Evolutionary conservation across 2,329 filamentous ascomycete species (phyloP), one percentile per base, ranked within the genome.

Genomic region (Epichloe typhina): DNA sequence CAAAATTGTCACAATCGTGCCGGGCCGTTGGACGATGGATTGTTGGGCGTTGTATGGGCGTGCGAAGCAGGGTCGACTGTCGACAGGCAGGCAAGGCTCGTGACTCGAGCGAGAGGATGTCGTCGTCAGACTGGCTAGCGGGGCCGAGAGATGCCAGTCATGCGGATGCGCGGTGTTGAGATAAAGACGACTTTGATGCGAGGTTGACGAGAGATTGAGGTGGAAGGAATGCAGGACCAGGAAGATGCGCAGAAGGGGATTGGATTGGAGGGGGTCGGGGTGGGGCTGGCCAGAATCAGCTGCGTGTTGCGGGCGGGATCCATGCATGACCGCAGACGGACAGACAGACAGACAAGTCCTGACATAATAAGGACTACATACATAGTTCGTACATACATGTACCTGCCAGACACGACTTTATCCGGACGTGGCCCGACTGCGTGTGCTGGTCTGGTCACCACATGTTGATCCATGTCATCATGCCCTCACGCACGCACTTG

Each of bases 1-100:
- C 39, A 39, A 44, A 47, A 39, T 45, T 45, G 50, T 52, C 47
- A 48, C 52, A 60, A 62, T 61, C 39, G 17, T 45, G 48, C 50
- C 47, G 40, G 33, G 47, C 4, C 5, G 39, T 17, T n/a, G 17
- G 26, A 17, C 36, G 26, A 19, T 17, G 21, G 12, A 21, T 42
- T 42, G 8, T 9, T 36, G n/a, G 46, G 21, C 21, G 31, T 4
- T 31, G 9, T 31, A 31, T 31, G 31, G 31, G 31, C 31, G 31
- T 31, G 31, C 31, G 31, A 11, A 11, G 31, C 31, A 31, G 31
- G 8, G 9, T 31, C 3, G 31, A 31, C 31, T 31, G 8, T 31
- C 31, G 31, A 11, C 31, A 17, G 47, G 19, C 38, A 33, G 38
- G 17, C 38, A 39, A 42, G 38, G 5, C 19, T 42, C 26, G 37